Evolutionary conservation across 192 early-diverging fungal species (phyloP), one percentile per base, ranked within the genome.

Genomic region (Helicostylum pulchrum): DNA sequence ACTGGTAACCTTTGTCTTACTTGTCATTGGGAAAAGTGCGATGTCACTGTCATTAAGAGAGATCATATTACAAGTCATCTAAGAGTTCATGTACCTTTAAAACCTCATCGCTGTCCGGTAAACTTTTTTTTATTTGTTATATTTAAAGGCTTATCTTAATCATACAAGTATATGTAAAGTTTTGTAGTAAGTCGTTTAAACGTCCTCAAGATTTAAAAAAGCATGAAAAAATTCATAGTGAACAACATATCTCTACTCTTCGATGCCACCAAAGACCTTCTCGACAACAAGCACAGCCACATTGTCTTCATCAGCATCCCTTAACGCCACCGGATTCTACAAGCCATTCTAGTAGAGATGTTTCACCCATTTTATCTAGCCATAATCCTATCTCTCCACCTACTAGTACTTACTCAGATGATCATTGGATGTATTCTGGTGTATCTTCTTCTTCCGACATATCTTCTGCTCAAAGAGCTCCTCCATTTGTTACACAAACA

Each of bases 41-140:
- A 71, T 19, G 78, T 87, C 26, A 72, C 73, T 46, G 88, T 86
- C 45, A 76, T 79, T 19, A 99, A 99, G 82, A 79, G 96, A 65
- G 96, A 99, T 75, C 96, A 99, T 72, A 90, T 97, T 52, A 99
- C 95, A n/a, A 91, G 88, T n/a, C 96, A 99, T 68, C 76, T 97
- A 64, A 82, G 94, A 58, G 90, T 95, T 48, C 96, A 99, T 72
- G 87, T 99, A 6, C 86, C 92, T 7, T 83, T 93, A 19, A 96
- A 96, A 77, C 96, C 96, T 7, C 85, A 93, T 77, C 75, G 77
- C 31, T 98, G 96, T 77, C 62, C 68, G 52, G 90, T 91, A 80
- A 3, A 7, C 23, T 42, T 51, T 20, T 46, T 39, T 43, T 21
- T n/a, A 52, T 44, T 6, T 5, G 11, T 46, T 52, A 14, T 34